phyloP scores from a whole-genome alignment of 2,329 filamentous ascomycete genomes.

The Aspergillaceae sp. region DNA sequence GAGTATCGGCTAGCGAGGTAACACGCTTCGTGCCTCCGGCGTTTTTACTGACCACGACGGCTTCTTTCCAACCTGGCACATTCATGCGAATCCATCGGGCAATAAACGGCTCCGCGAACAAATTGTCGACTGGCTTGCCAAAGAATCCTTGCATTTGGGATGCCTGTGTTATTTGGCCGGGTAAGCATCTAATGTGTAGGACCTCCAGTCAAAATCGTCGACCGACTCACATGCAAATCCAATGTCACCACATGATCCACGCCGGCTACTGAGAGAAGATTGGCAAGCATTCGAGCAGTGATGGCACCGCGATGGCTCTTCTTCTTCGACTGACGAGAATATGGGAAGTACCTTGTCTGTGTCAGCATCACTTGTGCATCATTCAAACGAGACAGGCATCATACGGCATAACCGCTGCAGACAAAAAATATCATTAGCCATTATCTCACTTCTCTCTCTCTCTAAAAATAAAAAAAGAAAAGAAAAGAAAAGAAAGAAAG shows the following conservation, averaged over 20 bases:
- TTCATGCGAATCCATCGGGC: constrained; percentile 92
- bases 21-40: constrained; percentile 94
- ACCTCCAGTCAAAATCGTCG: neutral
- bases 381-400: constrained; percentile 25
- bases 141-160: constrained; percentile 99
- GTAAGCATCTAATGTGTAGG: too few species aligned
- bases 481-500: constrained; percentile 1
- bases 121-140: constrained; percentile 92
- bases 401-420: constrained; percentile 41
- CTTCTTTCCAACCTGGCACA: constrained; percentile 74
- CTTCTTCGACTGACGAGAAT: constrained; percentile 98
- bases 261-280: constrained; percentile 83
- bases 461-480: too few species aligned
- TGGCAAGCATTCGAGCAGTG: constrained; percentile 93
- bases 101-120: constrained; percentile 90
- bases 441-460: neutral
- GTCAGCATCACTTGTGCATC: constrained; percentile 29
- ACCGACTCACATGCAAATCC: constrained; percentile 66
- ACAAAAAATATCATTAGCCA: constrained; percentile 10
- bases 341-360: constrained; percentile 71
- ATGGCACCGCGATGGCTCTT: constrained; percentile 95
- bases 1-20: constrained; percentile 85
- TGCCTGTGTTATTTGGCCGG: constrained; percentile 41
- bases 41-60: constrained; percentile 97
- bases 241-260: constrained; percentile 97